Base-by-base conservation (phyloP, 495 filamentous ascomycete species). In the Annulohypoxylon bovei region DNA sequence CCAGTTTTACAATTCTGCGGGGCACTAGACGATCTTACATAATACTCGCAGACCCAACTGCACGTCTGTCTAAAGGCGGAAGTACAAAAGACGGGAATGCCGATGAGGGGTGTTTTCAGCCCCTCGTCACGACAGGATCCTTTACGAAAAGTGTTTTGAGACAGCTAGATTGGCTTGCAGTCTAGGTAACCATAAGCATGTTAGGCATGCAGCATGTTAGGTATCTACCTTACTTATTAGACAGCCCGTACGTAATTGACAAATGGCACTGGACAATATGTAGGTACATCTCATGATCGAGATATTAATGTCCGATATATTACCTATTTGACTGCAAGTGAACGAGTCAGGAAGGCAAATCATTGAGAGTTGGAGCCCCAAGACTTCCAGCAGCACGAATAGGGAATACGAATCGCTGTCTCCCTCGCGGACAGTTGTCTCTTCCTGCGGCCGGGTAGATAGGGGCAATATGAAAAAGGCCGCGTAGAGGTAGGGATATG, bases 401-500 rank as follows among this genome's bases (percentile, higher is more conserved):
- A 57, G 16, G 50, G 59, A 62, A 60, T 52, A 63, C 46, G 30
- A 44, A 49, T 30, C 28, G 35, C 63, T 58, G 39, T 14, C n/a
- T 63, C 50, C 18, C 46, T 65, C 37, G 27, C 53, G 58, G 52
- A 37, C 46, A 23, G 40, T 50, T 49, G 42, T 63, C 46, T 67
- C 58, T 47, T 59, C 47, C 40, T 59, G 27, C 37, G 30, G 46
- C 63, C 56, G 47, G 62, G 28, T 63, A 67, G 64, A 60, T 49
- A 60, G 54, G 63, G 63, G 53, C 54, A 68, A 68, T 68, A 72
- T 65, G 47, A 61, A 28, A 40, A 27, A 60, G 47, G 47, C 18
- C 37, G 54, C 20, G 25, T 59, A 28, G 52, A 40, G 47, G 57
- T 63, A 72, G 64, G 69, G 64, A 72, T 72, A 37, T 44, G 65